A percentile compares a stretch with the other conserved stretches of the same genome.
Conservation (phyloP, 495 filamentous ascomycete species). For the Aspergillus carlsbadensis region DNA sequence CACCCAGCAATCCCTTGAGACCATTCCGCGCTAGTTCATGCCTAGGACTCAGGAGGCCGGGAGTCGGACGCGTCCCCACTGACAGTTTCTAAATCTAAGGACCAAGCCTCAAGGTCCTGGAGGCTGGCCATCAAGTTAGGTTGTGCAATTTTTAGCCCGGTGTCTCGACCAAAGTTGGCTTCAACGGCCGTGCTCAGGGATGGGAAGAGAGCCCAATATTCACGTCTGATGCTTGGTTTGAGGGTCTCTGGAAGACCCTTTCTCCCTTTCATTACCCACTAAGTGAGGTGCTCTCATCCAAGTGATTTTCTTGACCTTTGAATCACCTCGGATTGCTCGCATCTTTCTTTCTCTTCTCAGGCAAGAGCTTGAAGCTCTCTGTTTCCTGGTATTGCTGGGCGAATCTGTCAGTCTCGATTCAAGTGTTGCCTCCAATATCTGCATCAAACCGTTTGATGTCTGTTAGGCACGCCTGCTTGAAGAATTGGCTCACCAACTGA, state of each 20-base stretch:
- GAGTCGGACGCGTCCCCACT: slow-evolving; percentile 16
- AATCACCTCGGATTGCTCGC: not conserved
- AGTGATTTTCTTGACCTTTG: slow-evolving; percentile 13
- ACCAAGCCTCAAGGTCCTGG: not conserved
- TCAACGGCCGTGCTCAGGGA: slow-evolving; percentile 5
- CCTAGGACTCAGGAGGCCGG: slow-evolving; percentile 2
- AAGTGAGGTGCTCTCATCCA: slow-evolving; percentile 12
- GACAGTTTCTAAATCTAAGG: slow-evolving; percentile 5
- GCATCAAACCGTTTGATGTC: slow-evolving; percentile 12
- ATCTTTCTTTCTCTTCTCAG: slow-evolving; percentile 12
- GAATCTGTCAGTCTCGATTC: slow-evolving; percentile 19
- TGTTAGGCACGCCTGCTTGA: slow-evolving; percentile 8
- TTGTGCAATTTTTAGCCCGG: slow-evolving; percentile 10
- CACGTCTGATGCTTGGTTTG: slow-evolving; percentile 22
- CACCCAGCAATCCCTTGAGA: slow-evolving; percentile 17
- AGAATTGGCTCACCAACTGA: slow-evolving; percentile 12
- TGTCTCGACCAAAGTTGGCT: slow-evolving; percentile 1
- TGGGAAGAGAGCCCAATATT: slow-evolving; percentile 18
- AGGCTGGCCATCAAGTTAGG: slow-evolving; percentile 7
- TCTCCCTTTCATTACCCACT: slow-evolving; percentile 23
- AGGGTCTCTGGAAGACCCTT: slow-evolving; percentile 25
- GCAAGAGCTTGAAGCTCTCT: slow-evolving; percentile 27
- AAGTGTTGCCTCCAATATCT: not conserved
- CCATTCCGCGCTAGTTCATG: slow-evolving; percentile 18
- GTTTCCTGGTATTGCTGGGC: slow-evolving; percentile 11